A percentile compares a stretch with the other conserved stretches of the same genome.
These are phyloP conservation scores for Atalantia buxifolia DNA, from an alignment of 345 rosid genomes.

Conservation along the genomic window DNA sequence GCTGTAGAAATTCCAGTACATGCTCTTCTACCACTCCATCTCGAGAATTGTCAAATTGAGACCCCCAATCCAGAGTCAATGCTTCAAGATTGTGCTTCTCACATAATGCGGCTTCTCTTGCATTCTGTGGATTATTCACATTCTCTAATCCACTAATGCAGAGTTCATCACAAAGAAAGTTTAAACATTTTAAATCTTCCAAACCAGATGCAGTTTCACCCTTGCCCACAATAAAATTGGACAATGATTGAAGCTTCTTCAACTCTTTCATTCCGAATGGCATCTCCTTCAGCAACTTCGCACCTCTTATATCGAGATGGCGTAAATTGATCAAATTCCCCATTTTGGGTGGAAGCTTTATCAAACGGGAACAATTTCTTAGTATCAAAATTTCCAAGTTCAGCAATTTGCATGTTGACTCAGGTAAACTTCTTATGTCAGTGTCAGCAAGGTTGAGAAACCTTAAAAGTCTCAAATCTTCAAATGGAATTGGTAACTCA, in stretches of 20 bases:
- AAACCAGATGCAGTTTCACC: neutral
- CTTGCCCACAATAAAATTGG: conserved; percentile 24
- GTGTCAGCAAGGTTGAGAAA: neutral
- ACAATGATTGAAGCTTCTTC: conserved; percentile 17
- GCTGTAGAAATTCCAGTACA: neutral
- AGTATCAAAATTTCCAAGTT: conserved; percentile 19
- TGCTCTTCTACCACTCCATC: neutral
- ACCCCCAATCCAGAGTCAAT: neutral
- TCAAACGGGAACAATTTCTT: conserved; percentile 6
- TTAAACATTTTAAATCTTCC: conserved; percentile 20
- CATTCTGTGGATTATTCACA: neutral
- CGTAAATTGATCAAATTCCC: conserved; percentile 16
- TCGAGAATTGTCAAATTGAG: neutral
- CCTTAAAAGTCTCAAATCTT: neutral
- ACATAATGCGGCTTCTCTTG: neutral
- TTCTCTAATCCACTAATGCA: conserved; percentile 11
- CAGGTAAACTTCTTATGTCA: neutral
- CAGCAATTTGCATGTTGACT: neutral
- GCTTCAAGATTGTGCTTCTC: neutral
- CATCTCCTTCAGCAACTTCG: conserved; percentile 18
- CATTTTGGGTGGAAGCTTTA: conserved; percentile 16
- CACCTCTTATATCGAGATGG: conserved; percentile 22
- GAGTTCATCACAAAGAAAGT: conserved; percentile 19
- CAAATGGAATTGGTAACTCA: conserved; percentile 11
- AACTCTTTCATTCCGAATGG: conserved; percentile 10